Base-by-base conservation (phyloP, 73 alveolate genomes). In the Paramecium caudatum region DNA sequence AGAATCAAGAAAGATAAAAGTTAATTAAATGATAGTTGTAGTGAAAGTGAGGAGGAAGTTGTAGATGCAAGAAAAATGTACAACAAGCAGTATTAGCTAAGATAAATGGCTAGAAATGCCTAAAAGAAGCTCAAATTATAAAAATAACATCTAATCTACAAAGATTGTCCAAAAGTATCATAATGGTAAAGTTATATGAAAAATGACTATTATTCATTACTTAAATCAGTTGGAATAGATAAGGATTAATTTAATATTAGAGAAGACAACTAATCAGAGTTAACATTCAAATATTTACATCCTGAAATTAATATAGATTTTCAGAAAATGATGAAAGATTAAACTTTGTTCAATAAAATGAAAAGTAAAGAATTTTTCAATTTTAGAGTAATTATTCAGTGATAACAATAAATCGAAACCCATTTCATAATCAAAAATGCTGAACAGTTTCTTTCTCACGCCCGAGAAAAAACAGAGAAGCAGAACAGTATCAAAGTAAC, bases 391-490 rank as follows among this genome's bases (percentile, higher is more conserved):
- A 65, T 30, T 65, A 7, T 65, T 65, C 17, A 10, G 33, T 9
- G 49, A 36, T 3, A 36, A 65, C 17, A 30, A 65, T 4, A 65
- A 65, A 36, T 36, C 47, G 10, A 65, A 65, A 43, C 83, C 83
- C 17, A 65, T 65, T 30, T 36, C 49, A 33, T 21, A 65, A 65
- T 65, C 83, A 33, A 65, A 65, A 65, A 65, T 65, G 83, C 34
- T 65, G 34, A 65, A 65, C 37, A 65, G 50, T 33, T 65, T 65
- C 49, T 65, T 65, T 65, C 34, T 65, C 27, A 65, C 83, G 3
- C 83, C 83, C 5, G 50, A 30, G 34, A 65, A 65, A 36, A 33
- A 33, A 32, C 30, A 65, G 15, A 65, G 50, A n/a, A 25, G 48
- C 15, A n/a, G 49, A 36, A 33, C 49, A 0, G 49, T 36, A 13